Conservation (phyloP, 495 filamentous ascomycete genomes). For the Patellaria atrata region DNA sequence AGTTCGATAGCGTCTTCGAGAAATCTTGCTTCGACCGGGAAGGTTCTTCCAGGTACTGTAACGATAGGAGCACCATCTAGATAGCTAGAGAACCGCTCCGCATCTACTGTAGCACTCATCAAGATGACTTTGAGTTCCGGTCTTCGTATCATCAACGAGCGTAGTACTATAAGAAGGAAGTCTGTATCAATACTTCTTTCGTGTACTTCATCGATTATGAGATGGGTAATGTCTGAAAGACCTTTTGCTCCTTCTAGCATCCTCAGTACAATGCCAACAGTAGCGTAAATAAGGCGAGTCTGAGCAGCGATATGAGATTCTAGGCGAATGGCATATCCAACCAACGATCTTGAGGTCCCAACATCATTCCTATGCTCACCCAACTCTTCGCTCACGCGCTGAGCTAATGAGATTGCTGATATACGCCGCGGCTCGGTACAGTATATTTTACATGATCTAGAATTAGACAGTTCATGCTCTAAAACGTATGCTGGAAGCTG, state of each 20-base stretch:
- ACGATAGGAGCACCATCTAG: conserved; percentile 70
- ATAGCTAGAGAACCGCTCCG: conserved; percentile 79
- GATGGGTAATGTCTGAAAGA: conserved; percentile 74
- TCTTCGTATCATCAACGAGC: conserved; percentile 56
- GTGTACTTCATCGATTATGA: conserved; percentile 91
- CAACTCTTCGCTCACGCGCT: conserved; percentile 84
- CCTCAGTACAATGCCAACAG: conserved; percentile 81
- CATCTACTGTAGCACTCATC: conserved; percentile 94
- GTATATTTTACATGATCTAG: conserved; percentile 77
- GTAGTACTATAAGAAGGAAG: conserved; percentile 80
- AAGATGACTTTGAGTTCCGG: conserved; percentile 71
- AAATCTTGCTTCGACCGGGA: conserved; percentile 75
- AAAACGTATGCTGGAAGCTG: conserved; percentile 87
- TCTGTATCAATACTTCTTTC: conserved; percentile 92
- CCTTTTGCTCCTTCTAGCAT: conserved; percentile 86
- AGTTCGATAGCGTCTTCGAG: conserved; percentile 82
- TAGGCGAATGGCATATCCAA: conserved; percentile 86
- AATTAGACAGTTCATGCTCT: conserved; percentile 69
- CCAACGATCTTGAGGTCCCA: conserved; percentile 66
- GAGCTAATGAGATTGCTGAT: conserved; percentile 83
- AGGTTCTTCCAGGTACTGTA: conserved; percentile 82
- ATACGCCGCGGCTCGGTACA: conserved; percentile 94
- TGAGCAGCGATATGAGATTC: conserved; percentile 70
- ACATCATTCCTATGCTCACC: conserved; percentile 71
- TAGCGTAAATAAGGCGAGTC: conserved; percentile 76